Base-by-base conservation (phyloP, 345 rosid genomes). In the Turnera subulata region DNA sequence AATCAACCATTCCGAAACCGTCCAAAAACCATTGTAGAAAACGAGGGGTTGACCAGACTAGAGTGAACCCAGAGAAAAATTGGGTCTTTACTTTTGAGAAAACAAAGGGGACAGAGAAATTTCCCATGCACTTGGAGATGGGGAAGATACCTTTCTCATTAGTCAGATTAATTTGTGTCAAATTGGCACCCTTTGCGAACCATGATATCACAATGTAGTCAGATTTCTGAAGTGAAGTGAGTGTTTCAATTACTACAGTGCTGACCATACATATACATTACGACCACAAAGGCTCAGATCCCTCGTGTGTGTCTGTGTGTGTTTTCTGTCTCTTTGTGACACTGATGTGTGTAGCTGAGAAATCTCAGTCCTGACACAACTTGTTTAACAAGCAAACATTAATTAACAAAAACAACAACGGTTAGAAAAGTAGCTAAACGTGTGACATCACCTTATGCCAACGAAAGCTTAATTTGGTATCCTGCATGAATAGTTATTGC, bases 321-420 rank as follows among this genome's bases (percentile, higher is more conserved):
- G 5, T 17, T 47, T 43, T 29, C 7, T 39, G 5, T 16, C 25
- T 10, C 18, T 52, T 5, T 17, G 9, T 5, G n/a, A 14, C 16
- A 26, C 17, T 50, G 50, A n/a, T n/a, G n/a, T n/a, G n/a, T n/a
- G n/a, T n/a, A n/a, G n/a, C n/a, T n/a, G n/a, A n/a, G n/a, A 6
- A 39, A 32, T 17, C 40, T 21, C 24, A 55, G 42, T 21, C 6
- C 77, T 73, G 82, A 54, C 68, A 26, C 40, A 20, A 14, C 65
- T 51, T 64, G 45, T 64, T 59, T 10, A 46, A 55, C 67, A 73
- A 73, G 81, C 78, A 67, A 66, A 43, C 16, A 22, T 59, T 24
- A 56, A 40, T 5, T 6, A 16, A 26, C 12, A 16, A 46, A 45
- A 42, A 20, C 22, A 56, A 14, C 15, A 23, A 22, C 26, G n/a